Percentiles rank a stretch among this genome's conserved stretches.
These are phyloP conservation scores for Lathyrus tuberosus DNA, from an alignment of 306 rosid genomes.

Conservation along the genomic window DNA sequence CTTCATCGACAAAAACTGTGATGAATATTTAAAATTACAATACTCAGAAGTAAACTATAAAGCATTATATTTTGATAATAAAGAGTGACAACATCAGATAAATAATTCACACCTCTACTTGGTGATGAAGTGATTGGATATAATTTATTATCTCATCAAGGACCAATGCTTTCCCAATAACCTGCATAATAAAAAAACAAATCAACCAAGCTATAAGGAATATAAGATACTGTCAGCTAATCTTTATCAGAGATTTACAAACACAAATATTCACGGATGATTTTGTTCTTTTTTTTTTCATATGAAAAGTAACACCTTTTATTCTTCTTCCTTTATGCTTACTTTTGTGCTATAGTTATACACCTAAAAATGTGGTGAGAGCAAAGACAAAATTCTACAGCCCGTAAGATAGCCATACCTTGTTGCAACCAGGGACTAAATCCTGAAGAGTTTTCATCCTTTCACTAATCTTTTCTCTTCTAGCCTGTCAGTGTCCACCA, in stretches of 20 bases:
- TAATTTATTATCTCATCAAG: constrained; percentile 96
- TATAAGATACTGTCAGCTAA: constrained; percentile 15
- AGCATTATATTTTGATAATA: constrained; percentile 5
- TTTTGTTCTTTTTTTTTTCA: constrained; percentile 19
- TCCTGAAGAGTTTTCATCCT: constrained; percentile 95
- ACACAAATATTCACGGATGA: constrained; percentile 19
- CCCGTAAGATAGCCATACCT: constrained; percentile 55
- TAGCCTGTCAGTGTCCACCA: constrained; percentile 68
- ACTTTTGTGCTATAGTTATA: not conserved
- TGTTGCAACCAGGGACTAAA: constrained; percentile 93
- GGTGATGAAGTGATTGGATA: constrained; percentile 87
- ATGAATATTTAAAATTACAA: constrained; percentile 35
- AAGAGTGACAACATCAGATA: constrained; percentile 3
- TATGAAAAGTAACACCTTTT: not conserved
- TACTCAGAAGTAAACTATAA: constrained; percentile 2
- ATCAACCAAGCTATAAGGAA: constrained; percentile 10
- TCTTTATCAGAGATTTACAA: not conserved
- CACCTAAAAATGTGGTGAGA: not conserved
- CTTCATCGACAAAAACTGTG: constrained; percentile 95
- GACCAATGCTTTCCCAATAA: constrained; percentile 89
- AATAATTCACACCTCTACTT: constrained; percentile 71
- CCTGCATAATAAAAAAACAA: constrained; percentile 51
- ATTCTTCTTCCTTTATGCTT: constrained; percentile 8
- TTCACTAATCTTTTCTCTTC: constrained; percentile 95
- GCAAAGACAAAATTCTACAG: constrained; percentile 31